phyloP scores from a whole-genome alignment of 2,329 filamentous ascomycete species.

The Neofusicoccum laricinum region DNA sequence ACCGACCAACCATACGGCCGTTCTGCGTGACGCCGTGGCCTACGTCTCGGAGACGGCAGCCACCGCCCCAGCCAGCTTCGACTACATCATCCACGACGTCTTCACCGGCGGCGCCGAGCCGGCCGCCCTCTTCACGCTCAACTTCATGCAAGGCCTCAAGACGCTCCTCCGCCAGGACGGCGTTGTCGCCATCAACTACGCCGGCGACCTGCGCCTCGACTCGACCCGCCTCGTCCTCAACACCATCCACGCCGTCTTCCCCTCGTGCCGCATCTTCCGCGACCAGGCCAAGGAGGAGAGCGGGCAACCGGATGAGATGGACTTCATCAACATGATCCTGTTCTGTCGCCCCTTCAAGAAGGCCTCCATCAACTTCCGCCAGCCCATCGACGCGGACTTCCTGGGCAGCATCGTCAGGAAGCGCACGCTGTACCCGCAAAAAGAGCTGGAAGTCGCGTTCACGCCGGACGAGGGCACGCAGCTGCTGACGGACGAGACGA shows the following conservation, averaged over 20 bases:
- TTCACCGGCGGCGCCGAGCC: constrained; percentile 97
- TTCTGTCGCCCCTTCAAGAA: constrained; percentile 74
- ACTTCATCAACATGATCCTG: constrained; percentile 95
- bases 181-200: constrained; percentile 89
- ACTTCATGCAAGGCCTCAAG: constrained; percentile 73
- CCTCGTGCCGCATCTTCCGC: constrained; percentile 86
- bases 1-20: constrained; percentile 70
- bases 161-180: constrained; percentile 73
- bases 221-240: constrained; percentile 75
- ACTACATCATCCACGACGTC: constrained; percentile 96
- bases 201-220: constrained; percentile 77
- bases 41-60: constrained; percentile 58
- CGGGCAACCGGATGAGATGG: constrained; percentile 48
- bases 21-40: constrained; percentile 77
- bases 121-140: constrained; percentile 77
- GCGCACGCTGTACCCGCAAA: constrained; percentile 67
- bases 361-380: constrained; percentile 61
- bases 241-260: constrained; percentile 80
- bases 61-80: constrained; percentile 53
- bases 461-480: constrained; percentile 41
- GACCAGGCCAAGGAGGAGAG: constrained; percentile 51
- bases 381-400: constrained; percentile 63
- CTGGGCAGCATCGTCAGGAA: constrained; percentile 68
- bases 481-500: constrained; percentile 62
- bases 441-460: constrained; percentile 61